These are phyloP conservation scores for Micromonas commoda DNA, from an alignment of 139 green algal genomes.

Conservation along the genomic window DNA sequence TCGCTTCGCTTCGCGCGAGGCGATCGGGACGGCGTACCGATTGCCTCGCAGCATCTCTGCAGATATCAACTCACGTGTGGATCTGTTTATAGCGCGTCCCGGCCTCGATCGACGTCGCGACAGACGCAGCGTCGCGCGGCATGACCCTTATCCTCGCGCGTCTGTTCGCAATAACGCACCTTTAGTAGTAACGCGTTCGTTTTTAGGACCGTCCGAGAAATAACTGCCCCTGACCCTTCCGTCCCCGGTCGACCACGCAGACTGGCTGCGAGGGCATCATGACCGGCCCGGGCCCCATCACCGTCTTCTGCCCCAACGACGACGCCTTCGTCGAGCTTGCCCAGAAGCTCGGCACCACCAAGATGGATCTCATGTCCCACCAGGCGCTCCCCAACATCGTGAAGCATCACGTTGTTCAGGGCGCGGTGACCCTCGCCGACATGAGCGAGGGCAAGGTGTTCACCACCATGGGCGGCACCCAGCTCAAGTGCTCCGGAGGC, in stretches of 20 bases:
- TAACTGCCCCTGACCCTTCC: too few relatives aligned
- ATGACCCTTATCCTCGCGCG: too few relatives aligned
- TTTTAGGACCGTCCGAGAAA: too few relatives aligned
- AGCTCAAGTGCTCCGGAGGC: conserved; percentile 1
- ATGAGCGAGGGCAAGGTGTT: neutral
- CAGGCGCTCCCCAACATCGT: neutral
- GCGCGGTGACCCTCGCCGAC: conserved; percentile 3
- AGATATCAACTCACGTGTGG: too few relatives aligned
- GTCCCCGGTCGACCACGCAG: neutral
- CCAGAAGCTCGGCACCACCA: conserved; percentile 30
- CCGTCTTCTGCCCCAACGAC: conserved; percentile 32
- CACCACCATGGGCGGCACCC: conserved; percentile 21
- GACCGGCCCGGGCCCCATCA: conserved; percentile 22
- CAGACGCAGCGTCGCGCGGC: too few relatives aligned
- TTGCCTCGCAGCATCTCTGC: too few relatives aligned
- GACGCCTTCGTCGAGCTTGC: conserved; percentile 26
- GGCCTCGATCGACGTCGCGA: too few relatives aligned
- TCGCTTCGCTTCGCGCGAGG: too few relatives aligned
- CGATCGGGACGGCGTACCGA: too few relatives aligned
- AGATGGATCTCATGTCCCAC: conserved; percentile 33
- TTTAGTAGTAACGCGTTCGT: too few relatives aligned
- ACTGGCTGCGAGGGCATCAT: neutral
- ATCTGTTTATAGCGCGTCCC: too few relatives aligned
- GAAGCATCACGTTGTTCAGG: neutral
- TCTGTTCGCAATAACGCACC: too few relatives aligned